These are phyloP conservation scores for Suillus subaureus DNA, from an alignment of 768 basidiomycete genomes.

Conservation along the genomic window DNA sequence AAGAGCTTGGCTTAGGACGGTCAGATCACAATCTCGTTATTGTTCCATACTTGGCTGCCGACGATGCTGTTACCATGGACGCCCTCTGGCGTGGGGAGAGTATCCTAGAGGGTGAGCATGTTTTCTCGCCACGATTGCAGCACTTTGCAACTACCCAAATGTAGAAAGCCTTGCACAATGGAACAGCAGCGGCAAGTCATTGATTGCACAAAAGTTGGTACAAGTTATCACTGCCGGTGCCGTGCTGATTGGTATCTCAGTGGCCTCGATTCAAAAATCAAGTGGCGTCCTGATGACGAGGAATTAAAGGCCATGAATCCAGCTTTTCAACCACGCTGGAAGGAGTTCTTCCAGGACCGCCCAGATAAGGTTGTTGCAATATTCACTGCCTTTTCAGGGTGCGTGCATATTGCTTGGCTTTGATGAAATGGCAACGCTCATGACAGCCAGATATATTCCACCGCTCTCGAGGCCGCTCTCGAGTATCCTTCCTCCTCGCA, in stretches of 20 bases:
- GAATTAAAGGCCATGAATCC: constrained; percentile 54
- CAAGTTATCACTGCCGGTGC: not conserved
- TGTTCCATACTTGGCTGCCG: constrained; percentile 40
- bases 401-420: not conserved
- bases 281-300: constrained; percentile 50
- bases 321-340: constrained; percentile 51
- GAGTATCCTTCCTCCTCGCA: constrained; percentile 9
- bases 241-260: constrained; percentile 28
- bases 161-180: constrained; percentile 29
- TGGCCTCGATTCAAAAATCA: constrained; percentile 56
- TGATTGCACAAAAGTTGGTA: constrained; percentile 55
- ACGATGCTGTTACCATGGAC: constrained; percentile 53
- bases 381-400: constrained; percentile 47
- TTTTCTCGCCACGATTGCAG: constrained; percentile 7
- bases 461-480: not conserved
- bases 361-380: constrained; percentile 60
- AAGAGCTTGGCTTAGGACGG: not conserved
- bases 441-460: not conserved
- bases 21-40: constrained; percentile 35
- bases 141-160: not conserved
- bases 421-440: not conserved
- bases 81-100: constrained; percentile 43
- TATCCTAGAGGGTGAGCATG: constrained; percentile 41
- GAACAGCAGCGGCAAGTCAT: constrained; percentile 40
- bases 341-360: constrained; percentile 47